Evolutionary conservation across 768 basidiomycete species (phyloP), one percentile per base, ranked within the genome.

Genomic region (Tricholoma matsutake): DNA sequence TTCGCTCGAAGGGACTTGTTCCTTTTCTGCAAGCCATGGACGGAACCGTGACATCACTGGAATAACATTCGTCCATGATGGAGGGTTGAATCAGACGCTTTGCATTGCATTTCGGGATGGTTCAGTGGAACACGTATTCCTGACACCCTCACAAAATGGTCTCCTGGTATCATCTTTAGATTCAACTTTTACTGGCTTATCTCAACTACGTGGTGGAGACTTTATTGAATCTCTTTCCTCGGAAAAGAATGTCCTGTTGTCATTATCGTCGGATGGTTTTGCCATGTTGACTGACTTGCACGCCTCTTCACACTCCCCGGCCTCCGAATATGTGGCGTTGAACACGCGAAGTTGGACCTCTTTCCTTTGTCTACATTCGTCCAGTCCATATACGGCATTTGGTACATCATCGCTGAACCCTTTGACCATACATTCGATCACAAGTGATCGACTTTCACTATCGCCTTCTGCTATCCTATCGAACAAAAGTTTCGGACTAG

Each of bases 361-460:
- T 18, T 77, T 86, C 63, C 80, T 92, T 56, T 84, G 76, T 57
- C 71, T 81, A 52, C 69, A 77, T 8, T 74, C 83, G 13, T 78
- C 84, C 3, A 71, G 78, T 0, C 81, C 87, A 11, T 91, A 83
- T 60, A 87, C 86, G 9, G 86, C 83, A 8, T 86, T 93, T 60
- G 91, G 91, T 8, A 82, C 83, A 8, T 81, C 86, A 11, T 86
- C 87, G 2, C 71, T 75, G 1, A 78, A 78, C 0, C 89, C 91
- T 3, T 78, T 92, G 29, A 75, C 77, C 35, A 73, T 91, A 16
- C 79, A 91, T 69, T 60, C 79, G 37, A 75, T 93, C 58, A 67
- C 76, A 6, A 75, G 81, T 47, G 76, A 78, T 20, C 74, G 72
- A 0, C 63, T 91, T n/a, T 77, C 79, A 4, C 59, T 72, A 10